Conservation (phyloP, 2,329 filamentous ascomycete species). For the Alternaria metachromatica region DNA sequence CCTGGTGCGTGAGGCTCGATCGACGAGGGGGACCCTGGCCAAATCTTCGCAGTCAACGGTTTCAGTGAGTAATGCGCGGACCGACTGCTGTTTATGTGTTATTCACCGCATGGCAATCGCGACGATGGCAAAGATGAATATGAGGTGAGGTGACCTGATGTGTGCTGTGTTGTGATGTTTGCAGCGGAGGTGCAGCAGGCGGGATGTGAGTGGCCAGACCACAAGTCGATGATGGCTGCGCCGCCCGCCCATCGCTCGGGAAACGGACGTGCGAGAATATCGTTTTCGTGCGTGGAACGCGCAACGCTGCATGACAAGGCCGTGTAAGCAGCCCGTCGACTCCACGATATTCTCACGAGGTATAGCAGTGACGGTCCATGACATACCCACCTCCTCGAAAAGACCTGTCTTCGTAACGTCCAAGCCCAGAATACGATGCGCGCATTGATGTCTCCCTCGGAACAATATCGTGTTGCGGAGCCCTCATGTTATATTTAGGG, state of each 20-base stretch:
- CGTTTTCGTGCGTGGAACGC: background rate
- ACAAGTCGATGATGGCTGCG: background rate
- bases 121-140: background rate
- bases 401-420: background rate
- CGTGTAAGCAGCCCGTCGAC: background rate
- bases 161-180: background rate
- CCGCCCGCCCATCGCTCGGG: background rate
- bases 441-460: slow-evolving; percentile 4
- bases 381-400: background rate
- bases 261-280: background rate
- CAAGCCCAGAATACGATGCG: background rate
- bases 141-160: background rate
- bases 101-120: background rate
- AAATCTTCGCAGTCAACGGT: background rate
- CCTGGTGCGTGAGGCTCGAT: slow-evolving; percentile 1
- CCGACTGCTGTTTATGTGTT: background rate
- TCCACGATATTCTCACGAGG: background rate
- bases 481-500: slow-evolving; percentile 16
- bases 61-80: slow-evolving; percentile 3
- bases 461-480: slow-evolving; percentile 12
- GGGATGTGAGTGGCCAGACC: background rate
- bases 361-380: background rate
- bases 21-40: slow-evolving; percentile 3
- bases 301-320: background rate
- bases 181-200: background rate